phyloP scores from a whole-genome alignment of 768 basidiomycete species.

The Kwoniella heveanensis region DNA sequence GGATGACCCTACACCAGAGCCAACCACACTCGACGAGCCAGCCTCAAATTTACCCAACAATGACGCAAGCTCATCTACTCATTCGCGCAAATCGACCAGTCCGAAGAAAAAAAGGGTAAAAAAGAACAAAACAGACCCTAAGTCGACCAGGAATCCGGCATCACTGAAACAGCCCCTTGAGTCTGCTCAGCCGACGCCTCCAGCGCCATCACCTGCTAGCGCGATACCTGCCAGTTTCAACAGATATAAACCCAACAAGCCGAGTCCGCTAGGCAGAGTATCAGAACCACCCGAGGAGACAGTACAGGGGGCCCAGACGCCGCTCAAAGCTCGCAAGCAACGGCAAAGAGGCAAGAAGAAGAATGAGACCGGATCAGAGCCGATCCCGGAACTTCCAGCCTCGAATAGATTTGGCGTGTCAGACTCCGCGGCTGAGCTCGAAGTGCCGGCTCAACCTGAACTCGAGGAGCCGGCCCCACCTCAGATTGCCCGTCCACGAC shows the following conservation, averaged over 20 bases:
- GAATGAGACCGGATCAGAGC: constrained; percentile 36
- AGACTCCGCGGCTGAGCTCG: background rate
- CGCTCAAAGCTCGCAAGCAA: constrained; percentile 19
- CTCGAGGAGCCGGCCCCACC: too few relatives aligned
- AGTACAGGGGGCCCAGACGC: background rate
- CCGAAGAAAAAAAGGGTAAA: constrained; percentile 14
- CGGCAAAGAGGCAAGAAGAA: constrained; percentile 51
- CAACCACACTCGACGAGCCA: background rate
- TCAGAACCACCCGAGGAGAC: constrained; percentile 6
- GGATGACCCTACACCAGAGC: background rate
- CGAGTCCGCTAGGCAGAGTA: constrained; percentile 24
- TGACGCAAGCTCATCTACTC: background rate
- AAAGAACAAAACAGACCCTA: background rate
- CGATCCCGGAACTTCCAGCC: background rate
- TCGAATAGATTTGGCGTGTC: background rate
- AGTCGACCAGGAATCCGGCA: background rate
- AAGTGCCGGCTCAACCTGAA: too few relatives aligned
- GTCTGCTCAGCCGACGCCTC: background rate
- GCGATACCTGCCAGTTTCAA: constrained; percentile 6
- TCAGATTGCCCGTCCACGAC: too few relatives aligned
- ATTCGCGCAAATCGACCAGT: background rate
- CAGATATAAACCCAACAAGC: constrained; percentile 24
- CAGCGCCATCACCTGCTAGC: background rate
- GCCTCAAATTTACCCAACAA: background rate
- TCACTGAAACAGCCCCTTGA: too few relatives aligned